Evolutionary conservation across 345 rosid species (phyloP), one percentile per base, ranked within the genome.

Genomic region (Pistacia integerrima): DNA sequence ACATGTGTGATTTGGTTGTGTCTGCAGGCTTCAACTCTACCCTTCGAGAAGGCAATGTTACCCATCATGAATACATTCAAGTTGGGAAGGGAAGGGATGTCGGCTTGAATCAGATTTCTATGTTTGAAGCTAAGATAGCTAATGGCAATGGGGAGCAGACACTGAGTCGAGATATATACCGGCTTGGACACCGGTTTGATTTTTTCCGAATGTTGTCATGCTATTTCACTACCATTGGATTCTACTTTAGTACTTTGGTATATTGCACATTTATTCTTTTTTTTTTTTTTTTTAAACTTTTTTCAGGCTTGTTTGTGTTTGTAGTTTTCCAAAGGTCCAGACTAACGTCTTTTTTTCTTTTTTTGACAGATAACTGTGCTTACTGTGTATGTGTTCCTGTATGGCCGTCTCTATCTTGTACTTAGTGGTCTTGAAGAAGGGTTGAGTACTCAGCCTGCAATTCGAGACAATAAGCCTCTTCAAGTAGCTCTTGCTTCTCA

Each of bases 21-120:
- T 67, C 9, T 74, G 79, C 84, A 97, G 99, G 99, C 59, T 97
- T 92, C 87, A 94, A 94, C 82, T 94, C 99, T 69, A 97, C 99
- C 11, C 99, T 97, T 55, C 99, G 99, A 54, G 96, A 94, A 89
- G 99, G 99, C 77, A 97, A 97, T 88, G 97, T 97, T 64, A 97
- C 99, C 44, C 99, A 97, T 88, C 99, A 97, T 65, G 99, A 97
- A 65, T 97, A 97, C 82, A 94, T 93, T 83, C 99, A 97, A 89
- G 99, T 97, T 60, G 99, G 99, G 63, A 97, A 97, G 84, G 99
- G 98, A 51, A 92, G 99, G 81, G 98, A 94, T 84, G 99, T 97
- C 79, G 98, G 99, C n/a, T 92, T 97, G 57, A 97, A 97, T 78
- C 98, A 97, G 84, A 97, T 97, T 76, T 97, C 99, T n/a, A 89